Conservation (phyloP, 371 early-diverging fungal species). For the Apophysomyces elegans region DNA sequence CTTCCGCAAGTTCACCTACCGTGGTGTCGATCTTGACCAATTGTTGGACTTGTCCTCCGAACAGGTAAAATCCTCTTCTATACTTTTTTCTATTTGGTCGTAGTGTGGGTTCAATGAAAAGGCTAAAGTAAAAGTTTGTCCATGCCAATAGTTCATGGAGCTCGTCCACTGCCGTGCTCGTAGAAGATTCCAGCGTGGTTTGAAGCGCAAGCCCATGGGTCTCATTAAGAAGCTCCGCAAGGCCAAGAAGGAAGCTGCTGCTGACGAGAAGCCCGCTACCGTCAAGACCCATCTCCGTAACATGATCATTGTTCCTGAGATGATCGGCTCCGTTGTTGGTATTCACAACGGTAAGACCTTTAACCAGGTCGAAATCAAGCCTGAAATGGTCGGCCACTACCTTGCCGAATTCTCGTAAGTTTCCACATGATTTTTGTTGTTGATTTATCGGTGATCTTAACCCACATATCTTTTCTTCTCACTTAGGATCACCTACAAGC, state of each 20-base stretch:
- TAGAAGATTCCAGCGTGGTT: constrained; percentile 96
- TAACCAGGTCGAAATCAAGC: constrained; percentile 99
- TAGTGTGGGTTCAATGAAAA: no score
- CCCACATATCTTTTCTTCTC: background rate
- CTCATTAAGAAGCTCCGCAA: constrained; percentile 95
- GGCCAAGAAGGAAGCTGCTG: constrained; percentile 90
- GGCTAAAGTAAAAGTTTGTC: no score
- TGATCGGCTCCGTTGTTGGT: constrained; percentile 98
- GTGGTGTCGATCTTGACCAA: constrained; percentile 90
- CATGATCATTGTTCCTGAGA: constrained; percentile 99
- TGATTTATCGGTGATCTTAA: background rate
- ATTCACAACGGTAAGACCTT: constrained; percentile 99
- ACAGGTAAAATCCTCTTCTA: constrained; percentile 48
- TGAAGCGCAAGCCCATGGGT: constrained; percentile 97
- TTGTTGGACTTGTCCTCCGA: constrained; percentile 92
- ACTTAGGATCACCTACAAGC: constrained; percentile 89
- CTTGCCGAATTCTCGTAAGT: constrained; percentile 88
- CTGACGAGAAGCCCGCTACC: constrained; percentile 92
- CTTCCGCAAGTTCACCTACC: constrained; percentile 98
- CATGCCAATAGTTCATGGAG: constrained; percentile 80
- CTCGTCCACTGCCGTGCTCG: constrained; percentile 95
- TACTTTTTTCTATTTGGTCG: no score
- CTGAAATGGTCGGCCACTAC: constrained; percentile 99
- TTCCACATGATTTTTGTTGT: background rate
- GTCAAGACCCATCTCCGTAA: constrained; percentile 99